Conservation (phyloP, 2,329 filamentous ascomycete genomes). For the Blumeriella jaapii region DNA sequence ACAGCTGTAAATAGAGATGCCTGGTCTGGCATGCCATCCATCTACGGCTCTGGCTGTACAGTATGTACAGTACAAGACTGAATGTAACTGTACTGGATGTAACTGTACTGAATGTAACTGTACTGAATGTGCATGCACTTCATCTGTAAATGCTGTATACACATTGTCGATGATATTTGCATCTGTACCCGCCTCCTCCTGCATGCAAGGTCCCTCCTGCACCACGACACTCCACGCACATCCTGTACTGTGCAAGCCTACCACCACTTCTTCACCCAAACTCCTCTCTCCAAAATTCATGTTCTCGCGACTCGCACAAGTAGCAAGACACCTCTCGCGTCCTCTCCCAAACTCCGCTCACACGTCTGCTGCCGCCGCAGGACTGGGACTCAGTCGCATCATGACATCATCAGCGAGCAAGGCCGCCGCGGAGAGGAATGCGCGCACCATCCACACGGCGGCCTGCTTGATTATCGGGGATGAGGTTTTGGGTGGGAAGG, state of each 20-base stretch:
- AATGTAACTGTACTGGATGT: too few relatives aligned
- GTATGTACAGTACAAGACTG: too few relatives aligned
- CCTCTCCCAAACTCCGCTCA: slow-evolving; percentile 47
- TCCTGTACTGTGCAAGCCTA: background rate
- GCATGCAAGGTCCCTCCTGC: background rate
- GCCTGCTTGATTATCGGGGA: slow-evolving; percentile 95
- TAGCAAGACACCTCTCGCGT: slow-evolving; percentile 59
- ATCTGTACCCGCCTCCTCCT: too few relatives aligned
- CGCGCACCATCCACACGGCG: slow-evolving; percentile 71
- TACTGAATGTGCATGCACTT: too few relatives aligned
- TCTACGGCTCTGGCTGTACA: too few relatives aligned
- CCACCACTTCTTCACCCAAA: background rate
- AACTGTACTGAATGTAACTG: too few relatives aligned
- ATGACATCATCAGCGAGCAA: slow-evolving; percentile 33
- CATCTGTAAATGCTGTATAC: too few relatives aligned
- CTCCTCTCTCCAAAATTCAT: slow-evolving; percentile 34
- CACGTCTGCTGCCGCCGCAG: slow-evolving; percentile 21
- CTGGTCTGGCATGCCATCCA: too few relatives aligned
- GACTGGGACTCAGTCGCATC: slow-evolving; percentile 19
- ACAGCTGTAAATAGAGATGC: too few relatives aligned
- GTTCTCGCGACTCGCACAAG: slow-evolving; percentile 64
- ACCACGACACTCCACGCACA: too few relatives aligned
- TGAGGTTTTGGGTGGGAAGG: slow-evolving; percentile 91
- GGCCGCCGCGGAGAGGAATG: slow-evolving; percentile 43
- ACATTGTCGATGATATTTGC: too few relatives aligned